Base-by-base conservation (phyloP, 1,139 yeast genomes). In the Saccharomycopsis crataegensis region DNA sequence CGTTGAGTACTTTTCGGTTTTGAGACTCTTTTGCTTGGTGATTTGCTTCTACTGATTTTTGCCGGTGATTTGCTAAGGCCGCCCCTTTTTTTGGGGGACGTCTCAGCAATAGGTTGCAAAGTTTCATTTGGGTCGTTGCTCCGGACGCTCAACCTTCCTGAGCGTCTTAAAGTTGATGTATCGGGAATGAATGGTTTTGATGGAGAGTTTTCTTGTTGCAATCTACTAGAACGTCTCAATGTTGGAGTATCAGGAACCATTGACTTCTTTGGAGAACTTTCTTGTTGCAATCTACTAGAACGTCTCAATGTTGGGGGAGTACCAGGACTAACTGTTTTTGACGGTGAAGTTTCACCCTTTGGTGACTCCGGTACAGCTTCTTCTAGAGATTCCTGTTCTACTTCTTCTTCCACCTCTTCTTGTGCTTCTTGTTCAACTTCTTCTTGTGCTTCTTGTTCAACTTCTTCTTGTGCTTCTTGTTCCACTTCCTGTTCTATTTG, bases 401-500 rank as follows among this genome's bases (percentile, higher is more conserved):
- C 28, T 36, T 32, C 49, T 5, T 28, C 16, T 8, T 33, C 49
- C 22, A 9, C 17, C 7, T 46, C 41, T 3, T 12, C 6, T 12
- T 38, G 49, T 11, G 6, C 28, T 22, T 22, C 41, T 12, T 46
- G 17, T 31, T 31, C 42, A 31, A 4, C 4, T 14, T 37, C 49
- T 3, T 32, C 41, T 48, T 46, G 33, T 2, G 46, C 48, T 51
- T 51, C 41, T 8, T 28, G n/a, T 9, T 43, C 51, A 40, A 40
- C 9, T 14, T 4, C 4, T 2, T 22, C 4, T 22, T 22, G 4
- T 3, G 4, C 4, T 4, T 22, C 28, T 4, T 14, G 43, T 40
- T n/a, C 16, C 11, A 8, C 43, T 8, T 12, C 8, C 43, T 40
- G 17, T 49, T 31, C 34, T 36, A 45, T 38, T 45, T 42, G 46